Evolutionary conservation across 225 moss, liverwort and hornwort species (phyloP), one percentile per base, ranked within the genome.

Genomic region (Marchantia polymorpha): DNA sequence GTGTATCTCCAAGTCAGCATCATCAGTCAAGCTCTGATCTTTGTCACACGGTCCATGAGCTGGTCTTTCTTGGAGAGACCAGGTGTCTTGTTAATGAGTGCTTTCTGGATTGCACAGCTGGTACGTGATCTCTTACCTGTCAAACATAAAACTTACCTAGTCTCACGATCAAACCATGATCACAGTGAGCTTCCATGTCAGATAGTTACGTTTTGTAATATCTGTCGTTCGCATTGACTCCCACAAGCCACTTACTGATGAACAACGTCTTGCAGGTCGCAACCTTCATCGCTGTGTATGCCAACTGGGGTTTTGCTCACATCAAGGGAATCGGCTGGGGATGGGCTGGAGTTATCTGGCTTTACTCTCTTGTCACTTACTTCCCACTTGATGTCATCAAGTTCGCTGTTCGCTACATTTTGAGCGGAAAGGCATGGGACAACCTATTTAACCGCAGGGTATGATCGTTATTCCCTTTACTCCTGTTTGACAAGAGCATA

Each of bases 351-450:
- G 74, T 55, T 4, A 84, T 88, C 77, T 88, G 88, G 88, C 79
- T 88, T 8, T 90, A 17, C 79, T 79, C 79, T 63, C 46, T 84
- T 4, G 77, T 90, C 14, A 86, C 88, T 0, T 90, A 80, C 47
- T 0, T 86, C 9, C 90, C 90, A 50, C 60, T 90, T 63, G 90
- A 90, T 51, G 22, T 90, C 53, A 84, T 90, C 64, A 88, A 90
- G 69, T 92, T 92, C 52, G 69, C 73, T 46, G 86, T 92, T 49
- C 83, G 88, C 5, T 92, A 90, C 81, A 23, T 83, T 56, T 88
- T 90, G 72, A 91, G 92, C 69, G 93, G 95, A 83, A 91, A 73
- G 80, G 95, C 93, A 49, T 95, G 91, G 93, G 85, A 91, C 70
- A 82, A 85, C 69, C 59, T 95, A 77, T 31, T 83, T 31, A 54